These are phyloP conservation scores for Fraxinus cuspidata DNA, from an alignment of 257 asterid species.

Conservation along the genomic window DNA sequence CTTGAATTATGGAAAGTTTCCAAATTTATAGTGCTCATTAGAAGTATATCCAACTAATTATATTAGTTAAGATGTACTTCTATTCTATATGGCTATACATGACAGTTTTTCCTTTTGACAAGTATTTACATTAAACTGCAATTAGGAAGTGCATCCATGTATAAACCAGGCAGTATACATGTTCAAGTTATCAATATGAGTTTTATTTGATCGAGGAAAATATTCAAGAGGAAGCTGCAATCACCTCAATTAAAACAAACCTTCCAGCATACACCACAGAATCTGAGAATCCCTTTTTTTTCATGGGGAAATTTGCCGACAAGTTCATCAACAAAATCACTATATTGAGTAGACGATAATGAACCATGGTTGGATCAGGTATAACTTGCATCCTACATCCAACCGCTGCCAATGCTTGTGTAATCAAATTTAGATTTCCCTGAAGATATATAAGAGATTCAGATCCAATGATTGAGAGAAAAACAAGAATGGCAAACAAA, in stretches of 20 bases:
- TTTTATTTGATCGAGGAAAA: constrained; percentile 22
- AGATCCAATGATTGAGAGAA: not conserved
- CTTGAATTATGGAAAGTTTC: not conserved
- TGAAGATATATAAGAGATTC: constrained; percentile 29
- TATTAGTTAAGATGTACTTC: not conserved
- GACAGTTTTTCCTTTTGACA: not conserved
- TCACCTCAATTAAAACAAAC: constrained; percentile 64
- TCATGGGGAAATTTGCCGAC: constrained; percentile 85
- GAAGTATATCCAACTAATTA: not conserved
- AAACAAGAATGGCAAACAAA: not conserved
- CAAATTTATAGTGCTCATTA: not conserved
- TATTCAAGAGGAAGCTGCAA: constrained; percentile 37
- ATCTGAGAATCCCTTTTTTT: constrained; percentile 75
- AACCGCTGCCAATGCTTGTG: constrained; percentile 92
- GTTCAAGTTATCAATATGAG: constrained; percentile 38
- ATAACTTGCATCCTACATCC: constrained; percentile 83
- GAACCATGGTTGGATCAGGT: constrained; percentile 97
- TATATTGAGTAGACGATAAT: constrained; percentile 84
- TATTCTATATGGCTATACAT: not conserved
- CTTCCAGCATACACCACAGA: constrained; percentile 95
- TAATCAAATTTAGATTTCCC: constrained; percentile 96
- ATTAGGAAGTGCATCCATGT: too few relatives aligned
- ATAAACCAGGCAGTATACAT: not conserved
- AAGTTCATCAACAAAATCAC: constrained; percentile 70
- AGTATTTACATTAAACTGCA: too few relatives aligned